Conservation (phyloP, 257 asterid genomes). For the Solanum medicagineum region DNA sequence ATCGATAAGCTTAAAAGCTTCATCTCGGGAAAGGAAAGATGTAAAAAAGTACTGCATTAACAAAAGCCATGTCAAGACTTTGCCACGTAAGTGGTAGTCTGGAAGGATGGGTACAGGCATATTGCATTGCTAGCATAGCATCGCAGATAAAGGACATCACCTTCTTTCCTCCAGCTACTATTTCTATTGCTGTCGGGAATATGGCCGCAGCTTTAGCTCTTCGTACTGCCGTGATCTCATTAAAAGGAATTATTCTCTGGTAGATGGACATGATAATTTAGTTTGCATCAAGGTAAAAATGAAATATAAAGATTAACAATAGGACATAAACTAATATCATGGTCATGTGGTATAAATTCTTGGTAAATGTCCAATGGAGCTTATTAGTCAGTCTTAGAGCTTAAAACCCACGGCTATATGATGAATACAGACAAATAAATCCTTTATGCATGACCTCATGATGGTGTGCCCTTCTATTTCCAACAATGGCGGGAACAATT, state of each 20-base stretch:
- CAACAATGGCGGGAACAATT: neutral
- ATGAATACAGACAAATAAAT: neutral
- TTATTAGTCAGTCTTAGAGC: neutral
- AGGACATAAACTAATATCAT: neutral
- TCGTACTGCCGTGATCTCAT: conserved; percentile 65
- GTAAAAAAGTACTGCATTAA: conserved; percentile 84
- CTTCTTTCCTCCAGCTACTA: conserved; percentile 80
- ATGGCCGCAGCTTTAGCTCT: conserved; percentile 90
- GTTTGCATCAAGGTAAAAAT: neutral
- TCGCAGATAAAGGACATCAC: conserved; percentile 19
- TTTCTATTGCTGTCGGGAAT: conserved; percentile 93
- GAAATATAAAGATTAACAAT: neutral
- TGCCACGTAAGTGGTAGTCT: neutral
- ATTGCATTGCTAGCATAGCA: neutral
- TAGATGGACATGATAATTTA: conserved; percentile 1
- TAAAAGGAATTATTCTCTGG: conserved; percentile 72
- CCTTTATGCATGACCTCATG: neutral
- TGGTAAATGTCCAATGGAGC: neutral
- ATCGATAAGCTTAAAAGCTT: conserved; percentile 83
- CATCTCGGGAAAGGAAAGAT: conserved; percentile 95
- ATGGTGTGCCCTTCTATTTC: neutral
- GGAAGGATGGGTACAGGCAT: neutral
- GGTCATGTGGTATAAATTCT: neutral
- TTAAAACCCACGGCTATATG: neutral
- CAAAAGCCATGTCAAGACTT: conserved; percentile 1